These are phyloP conservation scores for Solanum chacoense DNA, from an alignment of 305 asterid species.

Conservation along the genomic window DNA sequence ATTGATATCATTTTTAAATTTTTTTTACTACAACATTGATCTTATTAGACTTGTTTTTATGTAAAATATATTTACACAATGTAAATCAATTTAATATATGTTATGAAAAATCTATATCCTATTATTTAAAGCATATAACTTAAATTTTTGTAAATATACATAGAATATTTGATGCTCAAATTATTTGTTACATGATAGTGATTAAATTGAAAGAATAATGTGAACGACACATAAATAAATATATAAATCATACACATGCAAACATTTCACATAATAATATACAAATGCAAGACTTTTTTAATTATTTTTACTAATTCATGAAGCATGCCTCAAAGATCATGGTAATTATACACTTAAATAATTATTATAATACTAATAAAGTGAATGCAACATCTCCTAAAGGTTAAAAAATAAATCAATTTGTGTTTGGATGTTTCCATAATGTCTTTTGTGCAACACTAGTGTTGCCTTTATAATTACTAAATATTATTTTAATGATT, in stretches of 20 bases:
- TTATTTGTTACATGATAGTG: too few relatives aligned
- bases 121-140: neutral
- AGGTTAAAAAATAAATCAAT: neutral
- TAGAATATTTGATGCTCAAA: neutral
- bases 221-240: neutral
- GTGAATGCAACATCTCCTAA: neutral
- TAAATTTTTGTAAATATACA: neutral
- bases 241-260: neutral
- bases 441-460: neutral
- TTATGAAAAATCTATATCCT: neutral
- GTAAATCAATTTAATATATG: neutral
- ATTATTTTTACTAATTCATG: neutral
- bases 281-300: neutral
- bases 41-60: neutral
- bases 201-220: neutral
- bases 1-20: neutral
- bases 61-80: neutral
- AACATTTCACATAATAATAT: neutral
- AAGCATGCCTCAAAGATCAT: neutral
- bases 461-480: neutral
- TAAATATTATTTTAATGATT: neutral
- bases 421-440: neutral
- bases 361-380: neutral
- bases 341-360: neutral
- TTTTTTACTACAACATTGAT: neutral